Conservation (phyloP, 495 filamentous ascomycete species). For the Aspergillus cristatus region DNA sequence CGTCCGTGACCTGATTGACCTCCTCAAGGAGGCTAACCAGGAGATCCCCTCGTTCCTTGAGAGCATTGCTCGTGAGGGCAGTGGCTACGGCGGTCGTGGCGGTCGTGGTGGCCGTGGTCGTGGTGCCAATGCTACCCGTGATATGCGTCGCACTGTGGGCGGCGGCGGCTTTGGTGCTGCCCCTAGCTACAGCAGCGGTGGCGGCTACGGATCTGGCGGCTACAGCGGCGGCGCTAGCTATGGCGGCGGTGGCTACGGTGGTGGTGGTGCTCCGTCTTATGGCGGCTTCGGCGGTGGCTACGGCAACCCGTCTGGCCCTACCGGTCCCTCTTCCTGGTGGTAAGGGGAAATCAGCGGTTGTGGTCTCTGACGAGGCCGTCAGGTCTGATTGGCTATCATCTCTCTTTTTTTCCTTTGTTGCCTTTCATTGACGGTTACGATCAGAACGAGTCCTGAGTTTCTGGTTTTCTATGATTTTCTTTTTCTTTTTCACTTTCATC, state of each 20-base stretch:
- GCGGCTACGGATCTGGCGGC: slow-evolving; percentile 43
- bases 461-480: slow-evolving; percentile 29
- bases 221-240: slow-evolving; percentile 40
- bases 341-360: slow-evolving; percentile 53
- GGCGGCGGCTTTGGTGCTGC: slow-evolving; percentile 41
- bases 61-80: slow-evolving; percentile 89
- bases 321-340: slow-evolving; percentile 90
- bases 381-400: slow-evolving; percentile 33
- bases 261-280: slow-evolving; percentile 21
- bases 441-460: slow-evolving; percentile 41
- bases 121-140: slow-evolving; percentile 62
- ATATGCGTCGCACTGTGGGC: slow-evolving; percentile 63
- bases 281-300: slow-evolving; percentile 55
- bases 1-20: slow-evolving; percentile 87
- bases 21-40: slow-evolving; percentile 96
- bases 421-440: slow-evolving; percentile 35
- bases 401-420: slow-evolving; percentile 32
- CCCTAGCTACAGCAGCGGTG: slow-evolving; percentile 34
- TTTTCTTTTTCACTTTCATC: slow-evolving; percentile 30
- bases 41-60: slow-evolving; percentile 90
- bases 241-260: slow-evolving; percentile 29
- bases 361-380: slow-evolving; percentile 40
- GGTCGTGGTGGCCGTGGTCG: slow-evolving; percentile 61
- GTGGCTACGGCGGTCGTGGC: slow-evolving; percentile 65
- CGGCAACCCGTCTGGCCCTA: slow-evolving; percentile 78